A percentile compares a stretch with the other conserved stretches of the same genome.
phyloP scores from a whole-genome alignment of 345 rosid genomes.

The Lepidium africanum region DNA sequence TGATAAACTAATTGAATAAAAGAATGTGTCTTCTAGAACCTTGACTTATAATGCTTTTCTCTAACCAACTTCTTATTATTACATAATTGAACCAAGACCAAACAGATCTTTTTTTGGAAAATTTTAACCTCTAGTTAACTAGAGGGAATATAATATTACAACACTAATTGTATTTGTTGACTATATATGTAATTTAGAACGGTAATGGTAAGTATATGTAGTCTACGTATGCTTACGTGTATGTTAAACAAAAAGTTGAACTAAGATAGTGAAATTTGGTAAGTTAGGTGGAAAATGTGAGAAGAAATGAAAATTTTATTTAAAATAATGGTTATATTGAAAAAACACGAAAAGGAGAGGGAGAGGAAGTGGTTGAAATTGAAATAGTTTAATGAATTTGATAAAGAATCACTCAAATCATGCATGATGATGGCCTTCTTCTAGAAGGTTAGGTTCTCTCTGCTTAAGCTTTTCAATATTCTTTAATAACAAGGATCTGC shows the following conservation, averaged over 20 bases:
- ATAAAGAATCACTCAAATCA: conserved; percentile 22
- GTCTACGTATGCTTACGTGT: background rate
- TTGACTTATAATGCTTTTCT: conserved; percentile 6
- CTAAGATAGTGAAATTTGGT: conserved; percentile 22
- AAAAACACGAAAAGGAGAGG: conserved; percentile 10
- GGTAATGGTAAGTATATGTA: background rate
- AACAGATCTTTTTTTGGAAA: background rate
- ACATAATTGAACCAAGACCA: conserved; percentile 16
- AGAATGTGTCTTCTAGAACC: conserved; percentile 21
- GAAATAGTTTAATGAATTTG: conserved; percentile 2
- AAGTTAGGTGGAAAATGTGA: conserved; percentile 21
- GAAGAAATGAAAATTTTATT: background rate
- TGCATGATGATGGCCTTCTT: conserved; percentile 23
- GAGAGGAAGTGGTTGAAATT: conserved; percentile 8
- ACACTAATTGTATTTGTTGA: background rate
- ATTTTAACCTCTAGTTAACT: background rate
- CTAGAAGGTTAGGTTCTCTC: conserved; percentile 15
- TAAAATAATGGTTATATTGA: background rate
- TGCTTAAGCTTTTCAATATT: no score
- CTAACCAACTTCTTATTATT: conserved; percentile 17
- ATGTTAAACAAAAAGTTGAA: background rate
- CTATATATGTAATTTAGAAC: background rate
- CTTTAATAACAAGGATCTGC: no score
- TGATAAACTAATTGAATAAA: background rate
- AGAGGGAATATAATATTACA: background rate